Evolutionary conservation across 2,329 filamentous ascomycete genomes (phyloP).

Genomic region (Aspergillus floridensis): DNA sequence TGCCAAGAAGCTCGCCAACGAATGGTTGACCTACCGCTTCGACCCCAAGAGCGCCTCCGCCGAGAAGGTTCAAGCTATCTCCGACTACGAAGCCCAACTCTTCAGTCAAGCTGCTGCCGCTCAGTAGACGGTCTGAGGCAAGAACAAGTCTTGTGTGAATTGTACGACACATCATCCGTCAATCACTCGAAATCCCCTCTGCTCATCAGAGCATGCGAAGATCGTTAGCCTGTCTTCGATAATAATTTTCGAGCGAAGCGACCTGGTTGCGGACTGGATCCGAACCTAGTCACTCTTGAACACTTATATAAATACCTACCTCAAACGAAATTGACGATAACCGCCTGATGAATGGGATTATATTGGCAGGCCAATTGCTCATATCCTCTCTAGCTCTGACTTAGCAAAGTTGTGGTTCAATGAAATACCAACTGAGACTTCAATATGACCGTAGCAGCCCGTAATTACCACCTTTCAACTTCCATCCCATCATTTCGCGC

Average conservation of each 20-base stretch:
- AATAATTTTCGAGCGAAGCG: constrained; percentile 11
- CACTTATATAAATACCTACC: constrained; percentile 1
- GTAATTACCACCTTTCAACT: neutral
- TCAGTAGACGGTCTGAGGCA: neutral
- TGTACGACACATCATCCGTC: neutral
- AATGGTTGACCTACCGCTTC: constrained; percentile 83
- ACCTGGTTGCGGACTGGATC: constrained; percentile 5
- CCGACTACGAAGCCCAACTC: constrained; percentile 43
- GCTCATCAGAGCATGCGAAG: neutral
- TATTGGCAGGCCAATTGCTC: constrained; percentile 18
- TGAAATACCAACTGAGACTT: neutral
- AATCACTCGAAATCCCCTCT: neutral
- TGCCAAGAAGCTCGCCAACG: constrained; percentile 70
- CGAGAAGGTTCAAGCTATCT: constrained; percentile 55
- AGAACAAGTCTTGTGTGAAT: neutral
- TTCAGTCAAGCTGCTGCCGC: constrained; percentile 8
- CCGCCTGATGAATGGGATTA: constrained; percentile 24
- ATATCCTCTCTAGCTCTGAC: constrained; percentile 1
- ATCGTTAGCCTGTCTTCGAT: neutral
- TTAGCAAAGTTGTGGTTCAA: constrained; percentile 12
- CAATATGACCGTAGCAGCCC: neutral
- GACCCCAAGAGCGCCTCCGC: constrained; percentile 65
- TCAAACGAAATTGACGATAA: constrained; percentile 26
- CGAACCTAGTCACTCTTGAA: neutral
- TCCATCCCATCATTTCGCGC: too few relatives aligned